These are phyloP conservation scores for Microthlaspi erraticum DNA, from an alignment of 345 rosid species.

Conservation along the genomic window DNA sequence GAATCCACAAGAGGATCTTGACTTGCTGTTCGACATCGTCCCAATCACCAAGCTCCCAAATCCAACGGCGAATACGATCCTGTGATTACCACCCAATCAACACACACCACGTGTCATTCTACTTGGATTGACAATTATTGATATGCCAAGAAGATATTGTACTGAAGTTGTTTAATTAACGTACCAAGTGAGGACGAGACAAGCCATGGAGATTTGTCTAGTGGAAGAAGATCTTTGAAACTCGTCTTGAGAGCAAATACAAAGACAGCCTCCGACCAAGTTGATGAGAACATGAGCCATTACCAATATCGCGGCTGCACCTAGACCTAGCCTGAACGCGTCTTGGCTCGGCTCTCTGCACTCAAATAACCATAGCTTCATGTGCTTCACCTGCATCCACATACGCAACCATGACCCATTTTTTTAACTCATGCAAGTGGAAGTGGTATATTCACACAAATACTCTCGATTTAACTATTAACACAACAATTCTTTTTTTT, in stretches of 20 bases:
- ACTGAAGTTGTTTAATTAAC: background rate
- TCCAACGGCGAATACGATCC: slow-evolving; percentile 82
- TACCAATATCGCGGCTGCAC: slow-evolving; percentile 68
- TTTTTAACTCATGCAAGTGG: background rate
- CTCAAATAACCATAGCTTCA: slow-evolving; percentile 86
- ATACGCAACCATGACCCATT: background rate
- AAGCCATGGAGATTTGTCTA: slow-evolving; percentile 69
- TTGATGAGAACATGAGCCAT: slow-evolving; percentile 74
- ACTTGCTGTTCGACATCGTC: slow-evolving; percentile 71
- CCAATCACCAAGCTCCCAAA: slow-evolving; percentile 79
- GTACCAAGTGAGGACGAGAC: slow-evolving; percentile 86
- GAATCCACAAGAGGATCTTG: slow-evolving; percentile 84
- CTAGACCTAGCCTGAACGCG: slow-evolving; percentile 80
- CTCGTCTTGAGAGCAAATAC: slow-evolving; percentile 87
- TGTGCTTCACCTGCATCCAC: slow-evolving; percentile 67
- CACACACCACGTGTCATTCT: slow-evolving; percentile 5
- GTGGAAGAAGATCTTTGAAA: slow-evolving; percentile 68
- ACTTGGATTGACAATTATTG: background rate
- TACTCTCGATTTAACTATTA: background rate
- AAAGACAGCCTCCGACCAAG: slow-evolving; percentile 79
- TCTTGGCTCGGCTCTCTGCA: slow-evolving; percentile 86
- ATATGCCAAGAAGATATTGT: slow-evolving; percentile 14
- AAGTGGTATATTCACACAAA: background rate
- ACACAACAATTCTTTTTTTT: background rate
- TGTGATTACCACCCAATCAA: slow-evolving; percentile 43